These are phyloP conservation scores for Fomitopsis serialis DNA, from an alignment of 768 basidiomycete genomes.

Conservation along the genomic window DNA sequence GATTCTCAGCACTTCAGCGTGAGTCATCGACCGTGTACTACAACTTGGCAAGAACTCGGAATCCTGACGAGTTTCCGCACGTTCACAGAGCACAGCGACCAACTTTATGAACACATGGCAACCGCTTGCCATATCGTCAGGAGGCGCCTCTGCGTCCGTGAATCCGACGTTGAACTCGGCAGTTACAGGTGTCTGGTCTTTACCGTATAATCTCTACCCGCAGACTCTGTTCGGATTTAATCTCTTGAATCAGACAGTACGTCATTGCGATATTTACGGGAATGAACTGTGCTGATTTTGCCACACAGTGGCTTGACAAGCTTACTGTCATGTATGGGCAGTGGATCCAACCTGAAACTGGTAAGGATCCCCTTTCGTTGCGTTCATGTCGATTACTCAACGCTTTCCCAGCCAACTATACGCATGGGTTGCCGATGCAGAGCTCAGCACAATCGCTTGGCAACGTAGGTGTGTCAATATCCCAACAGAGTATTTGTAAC, in stretches of 20 bases:
- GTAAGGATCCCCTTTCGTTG: neutral
- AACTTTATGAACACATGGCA: neutral
- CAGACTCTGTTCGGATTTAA: neutral
- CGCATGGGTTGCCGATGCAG: neutral
- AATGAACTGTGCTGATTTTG: neutral
- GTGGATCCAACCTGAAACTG: neutral
- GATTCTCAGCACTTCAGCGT: neutral
- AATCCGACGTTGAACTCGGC: neutral
- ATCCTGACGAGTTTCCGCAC: neutral
- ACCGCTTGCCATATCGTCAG: neutral
- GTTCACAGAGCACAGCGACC: neutral
- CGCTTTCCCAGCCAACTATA: neutral
- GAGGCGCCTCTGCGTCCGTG: neutral
- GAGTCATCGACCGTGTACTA: neutral
- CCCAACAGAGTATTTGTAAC: neutral
- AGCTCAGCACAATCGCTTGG: neutral
- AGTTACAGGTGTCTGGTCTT: neutral
- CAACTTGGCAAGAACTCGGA: neutral
- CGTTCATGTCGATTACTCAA: neutral
- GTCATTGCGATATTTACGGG: neutral
- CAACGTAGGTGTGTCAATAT: neutral
- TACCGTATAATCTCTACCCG: neutral
- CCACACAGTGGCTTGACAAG: neutral
- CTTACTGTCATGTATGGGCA: neutral
- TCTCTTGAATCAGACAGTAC: neutral